These are phyloP conservation scores for Daldinia sp. DNA, from an alignment of 2,329 filamentous ascomycete species.

Conservation along the genomic window DNA sequence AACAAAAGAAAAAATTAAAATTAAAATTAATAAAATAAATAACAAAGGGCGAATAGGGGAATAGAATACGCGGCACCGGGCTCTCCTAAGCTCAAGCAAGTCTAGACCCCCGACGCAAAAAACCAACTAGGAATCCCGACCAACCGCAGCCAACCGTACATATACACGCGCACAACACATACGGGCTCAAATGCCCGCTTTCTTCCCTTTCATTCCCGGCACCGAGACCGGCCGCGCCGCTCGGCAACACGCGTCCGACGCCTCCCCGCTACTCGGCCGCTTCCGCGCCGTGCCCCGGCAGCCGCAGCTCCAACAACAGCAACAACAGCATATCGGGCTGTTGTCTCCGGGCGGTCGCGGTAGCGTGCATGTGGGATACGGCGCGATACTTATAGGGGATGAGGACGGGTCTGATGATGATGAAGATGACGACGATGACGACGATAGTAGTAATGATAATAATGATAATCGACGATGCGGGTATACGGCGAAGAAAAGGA, in stretches of 20 bases:
- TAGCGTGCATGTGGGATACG: constrained; percentile 69
- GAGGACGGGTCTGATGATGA: constrained; percentile 43
- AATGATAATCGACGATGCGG: constrained; percentile 48
- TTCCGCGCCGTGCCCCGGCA: constrained; percentile 67
- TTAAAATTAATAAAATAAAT: too few relatives aligned
- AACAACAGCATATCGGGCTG: constrained; percentile 54
- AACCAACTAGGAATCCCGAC: not conserved
- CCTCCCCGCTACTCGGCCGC: constrained; percentile 72
- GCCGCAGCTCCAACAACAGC: constrained; percentile 18
- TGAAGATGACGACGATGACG: constrained; percentile 39
- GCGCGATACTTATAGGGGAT: constrained; percentile 62
- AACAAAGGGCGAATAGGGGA: not conserved
- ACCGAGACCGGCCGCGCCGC: constrained; percentile 64
- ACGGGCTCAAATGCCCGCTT: constrained; percentile 67
- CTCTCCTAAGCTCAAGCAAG: not conserved
- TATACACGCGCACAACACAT: too few relatives aligned
- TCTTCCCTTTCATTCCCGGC: constrained; percentile 76
- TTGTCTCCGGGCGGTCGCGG: constrained; percentile 58
- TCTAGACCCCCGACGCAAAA: not conserved
- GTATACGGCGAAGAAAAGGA: constrained; percentile 50
- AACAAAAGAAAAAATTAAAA: not conserved
- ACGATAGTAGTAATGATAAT: constrained; percentile 44
- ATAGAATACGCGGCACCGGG: not conserved
- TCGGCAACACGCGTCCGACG: constrained; percentile 58
- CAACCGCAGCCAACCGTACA: not conserved